Evolutionary conservation across 805 yeast species (phyloP).

Genomic region (Saccharomycopsis lassenensis): DNA sequence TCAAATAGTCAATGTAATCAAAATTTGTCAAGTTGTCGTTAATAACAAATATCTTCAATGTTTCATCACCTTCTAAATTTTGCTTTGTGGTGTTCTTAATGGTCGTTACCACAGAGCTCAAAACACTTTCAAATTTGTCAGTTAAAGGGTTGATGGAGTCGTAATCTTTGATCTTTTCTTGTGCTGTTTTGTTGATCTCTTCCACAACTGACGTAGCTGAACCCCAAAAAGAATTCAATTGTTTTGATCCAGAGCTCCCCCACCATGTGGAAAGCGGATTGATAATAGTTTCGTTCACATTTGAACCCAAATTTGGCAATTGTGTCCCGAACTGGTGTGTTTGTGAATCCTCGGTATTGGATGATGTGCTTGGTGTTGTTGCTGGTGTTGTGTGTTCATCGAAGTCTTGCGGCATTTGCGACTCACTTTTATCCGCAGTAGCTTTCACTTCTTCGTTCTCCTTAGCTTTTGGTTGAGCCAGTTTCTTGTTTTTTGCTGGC

Average conservation of each 20-base stretch:
- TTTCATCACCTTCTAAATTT: constrained; percentile 20
- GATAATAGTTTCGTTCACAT: constrained; percentile 56
- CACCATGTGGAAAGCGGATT: constrained; percentile 69
- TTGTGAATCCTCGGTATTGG: constrained; percentile 1
- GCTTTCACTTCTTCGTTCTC: constrained; percentile 20
- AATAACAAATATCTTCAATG: constrained; percentile 31
- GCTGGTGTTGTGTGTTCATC: not conserved
- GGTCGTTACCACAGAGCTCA: constrained; percentile 11
- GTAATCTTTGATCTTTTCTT: constrained; percentile 11
- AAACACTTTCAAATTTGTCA: constrained; percentile 13
- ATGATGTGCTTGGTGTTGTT: constrained; percentile 1
- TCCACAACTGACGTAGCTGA: constrained; percentile 37
- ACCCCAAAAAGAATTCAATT: constrained; percentile 60
- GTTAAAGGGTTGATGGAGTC: not conserved
- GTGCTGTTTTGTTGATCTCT: constrained; percentile 17
- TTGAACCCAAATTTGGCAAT: constrained; percentile 22
- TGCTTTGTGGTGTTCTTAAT: constrained; percentile 1
- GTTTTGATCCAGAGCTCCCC: constrained; percentile 56
- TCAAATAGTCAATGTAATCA: constrained; percentile 33
- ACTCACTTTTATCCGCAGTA: constrained; percentile 17
- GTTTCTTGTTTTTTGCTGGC: constrained; percentile 24
- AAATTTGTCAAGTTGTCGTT: constrained; percentile 27
- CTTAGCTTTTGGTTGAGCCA: constrained; percentile 6
- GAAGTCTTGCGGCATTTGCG: no score
- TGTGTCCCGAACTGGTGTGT: constrained; percentile 1